These are phyloP conservation scores for Colletotrichum phormii DNA, from an alignment of 2,329 filamentous ascomycete genomes.

Conservation along the genomic window DNA sequence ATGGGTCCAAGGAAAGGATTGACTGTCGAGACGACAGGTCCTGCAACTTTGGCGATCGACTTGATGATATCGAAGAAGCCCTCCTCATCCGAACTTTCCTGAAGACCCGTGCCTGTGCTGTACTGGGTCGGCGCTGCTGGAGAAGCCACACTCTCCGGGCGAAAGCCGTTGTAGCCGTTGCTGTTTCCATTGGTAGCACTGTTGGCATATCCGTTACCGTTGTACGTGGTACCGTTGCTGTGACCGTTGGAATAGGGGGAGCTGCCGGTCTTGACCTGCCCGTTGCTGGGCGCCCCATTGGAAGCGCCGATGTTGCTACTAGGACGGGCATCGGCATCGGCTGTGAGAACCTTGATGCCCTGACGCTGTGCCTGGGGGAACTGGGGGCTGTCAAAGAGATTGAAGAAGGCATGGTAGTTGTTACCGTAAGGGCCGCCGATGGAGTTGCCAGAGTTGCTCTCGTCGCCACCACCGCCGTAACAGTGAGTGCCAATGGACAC, in stretches of 20 bases:
- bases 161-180: background rate
- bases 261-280: no score
- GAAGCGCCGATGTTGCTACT: background rate
- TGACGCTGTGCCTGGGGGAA: background rate
- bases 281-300: background rate
- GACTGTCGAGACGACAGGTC: background rate
- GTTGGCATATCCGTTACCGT: background rate
- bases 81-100: background rate
- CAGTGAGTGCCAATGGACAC: constrained; percentile 44
- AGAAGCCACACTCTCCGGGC: background rate
- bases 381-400: constrained; percentile 23
- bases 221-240: background rate
- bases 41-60: background rate
- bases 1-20: background rate
- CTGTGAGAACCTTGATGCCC: background rate
- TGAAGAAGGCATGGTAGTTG: constrained; percentile 38
- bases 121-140: background rate
- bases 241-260: no score
- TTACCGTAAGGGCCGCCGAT: constrained; percentile 40
- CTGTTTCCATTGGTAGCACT: background rate
- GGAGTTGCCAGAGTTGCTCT: constrained; percentile 42
- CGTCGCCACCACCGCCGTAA: constrained; percentile 39
- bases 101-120: background rate
- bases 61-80: background rate
- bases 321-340: background rate